Conservation (phyloP, 176 grass and related monocot species). For the Eleusine coracana region DNA sequence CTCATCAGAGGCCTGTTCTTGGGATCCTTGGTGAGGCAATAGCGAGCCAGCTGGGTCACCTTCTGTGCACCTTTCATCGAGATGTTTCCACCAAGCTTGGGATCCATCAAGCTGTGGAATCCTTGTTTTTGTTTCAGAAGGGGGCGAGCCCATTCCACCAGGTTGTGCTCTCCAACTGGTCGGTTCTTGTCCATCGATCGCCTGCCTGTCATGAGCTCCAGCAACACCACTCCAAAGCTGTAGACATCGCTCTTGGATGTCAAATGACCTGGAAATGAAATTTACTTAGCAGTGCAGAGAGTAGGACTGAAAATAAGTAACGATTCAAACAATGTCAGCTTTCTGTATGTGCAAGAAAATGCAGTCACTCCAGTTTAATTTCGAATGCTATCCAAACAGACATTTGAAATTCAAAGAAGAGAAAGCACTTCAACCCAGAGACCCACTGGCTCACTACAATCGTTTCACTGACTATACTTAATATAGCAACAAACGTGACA, state of each 20-base stretch:
- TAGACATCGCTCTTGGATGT: slow-evolving; percentile 92
- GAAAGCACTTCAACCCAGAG: too few relatives aligned
- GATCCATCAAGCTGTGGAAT: slow-evolving; percentile 75
- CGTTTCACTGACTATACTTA: too few relatives aligned
- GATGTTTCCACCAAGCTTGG: slow-evolving; percentile 74
- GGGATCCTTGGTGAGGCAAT: slow-evolving; percentile 69
- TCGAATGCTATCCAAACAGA: too few relatives aligned
- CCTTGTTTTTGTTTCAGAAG: slow-evolving; percentile 66
- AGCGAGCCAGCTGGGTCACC: slow-evolving; percentile 60
- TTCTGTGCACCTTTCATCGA: slow-evolving; percentile 78
- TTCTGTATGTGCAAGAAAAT: too few relatives aligned
- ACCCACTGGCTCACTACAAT: too few relatives aligned
- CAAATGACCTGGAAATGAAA: slow-evolving; percentile 62
- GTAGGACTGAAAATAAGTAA: too few relatives aligned
- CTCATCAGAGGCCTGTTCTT: slow-evolving; percentile 76
- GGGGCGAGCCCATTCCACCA: slow-evolving; percentile 78
- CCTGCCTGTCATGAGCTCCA: slow-evolving; percentile 84
- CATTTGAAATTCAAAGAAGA: too few relatives aligned
- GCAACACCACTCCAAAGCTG: slow-evolving; percentile 75
- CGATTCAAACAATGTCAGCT: too few relatives aligned
- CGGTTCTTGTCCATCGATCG: slow-evolving; percentile 85
- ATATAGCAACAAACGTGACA: too few relatives aligned
- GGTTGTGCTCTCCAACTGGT: slow-evolving; percentile 77
- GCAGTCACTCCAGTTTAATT: too few relatives aligned
- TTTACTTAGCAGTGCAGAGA: too few relatives aligned